These are phyloP conservation scores for Thelephora terrestris DNA, from an alignment of 1,284 basidiomycete species.

Conservation along the genomic window DNA sequence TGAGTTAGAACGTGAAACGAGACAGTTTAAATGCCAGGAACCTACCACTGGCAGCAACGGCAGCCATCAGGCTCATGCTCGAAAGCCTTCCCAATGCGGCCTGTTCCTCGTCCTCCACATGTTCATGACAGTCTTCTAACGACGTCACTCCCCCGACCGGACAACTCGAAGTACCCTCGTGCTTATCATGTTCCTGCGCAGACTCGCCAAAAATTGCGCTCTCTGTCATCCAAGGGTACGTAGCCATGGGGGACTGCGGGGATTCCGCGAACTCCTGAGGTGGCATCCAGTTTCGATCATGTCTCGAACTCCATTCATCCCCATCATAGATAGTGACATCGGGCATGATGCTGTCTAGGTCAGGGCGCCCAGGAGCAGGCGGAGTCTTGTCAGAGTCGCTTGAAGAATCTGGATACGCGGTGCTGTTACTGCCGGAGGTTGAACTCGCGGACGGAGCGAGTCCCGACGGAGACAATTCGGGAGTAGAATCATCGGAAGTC, in stretches of 20 bases:
- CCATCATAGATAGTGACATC: not conserved
- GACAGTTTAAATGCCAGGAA: conserved; percentile 9
- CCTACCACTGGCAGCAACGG: conserved; percentile 67
- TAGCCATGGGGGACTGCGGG: too few species aligned
- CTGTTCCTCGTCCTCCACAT: conserved; percentile 40
- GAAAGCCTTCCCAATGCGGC: conserved; percentile 82
- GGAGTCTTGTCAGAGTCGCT: too few species aligned
- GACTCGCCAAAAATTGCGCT: not conserved
- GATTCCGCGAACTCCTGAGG: too few species aligned
- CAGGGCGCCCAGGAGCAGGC: too few species aligned
- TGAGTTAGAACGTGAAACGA: conserved; percentile 4
- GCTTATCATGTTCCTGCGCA: conserved; percentile 1
- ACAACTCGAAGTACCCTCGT: conserved; percentile 4
- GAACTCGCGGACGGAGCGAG: not conserved
- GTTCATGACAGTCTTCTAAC: conserved; percentile 7
- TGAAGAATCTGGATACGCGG: not conserved
- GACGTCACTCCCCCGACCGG: not conserved
- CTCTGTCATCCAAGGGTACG: not conserved
- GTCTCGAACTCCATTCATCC: not conserved
- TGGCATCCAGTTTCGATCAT: not conserved
- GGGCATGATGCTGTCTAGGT: not conserved
- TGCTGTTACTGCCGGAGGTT: not conserved
- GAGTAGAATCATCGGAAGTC: not conserved
- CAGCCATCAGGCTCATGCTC: conserved; percentile 89
- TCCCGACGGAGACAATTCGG: conserved; percentile 3